Conservation (phyloP, 108 stramenopile species). For the Thalassiosira profunda region DNA sequence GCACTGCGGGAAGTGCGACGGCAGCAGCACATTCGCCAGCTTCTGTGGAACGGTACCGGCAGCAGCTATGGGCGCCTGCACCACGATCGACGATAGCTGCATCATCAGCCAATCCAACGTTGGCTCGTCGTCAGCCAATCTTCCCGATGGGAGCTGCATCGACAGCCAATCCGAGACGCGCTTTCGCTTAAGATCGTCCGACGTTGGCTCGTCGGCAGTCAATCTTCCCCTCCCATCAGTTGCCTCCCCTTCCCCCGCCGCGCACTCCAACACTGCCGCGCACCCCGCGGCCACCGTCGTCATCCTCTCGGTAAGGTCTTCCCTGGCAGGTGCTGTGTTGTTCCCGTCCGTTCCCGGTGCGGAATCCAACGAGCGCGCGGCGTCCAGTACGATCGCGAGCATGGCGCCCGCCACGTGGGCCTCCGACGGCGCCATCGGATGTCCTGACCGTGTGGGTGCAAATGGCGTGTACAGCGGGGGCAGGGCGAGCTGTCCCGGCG, state of each 20-base stretch:
- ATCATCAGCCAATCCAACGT: too few relatives aligned
- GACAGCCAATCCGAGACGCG: too few relatives aligned
- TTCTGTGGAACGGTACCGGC: constrained; percentile 56
- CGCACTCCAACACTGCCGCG: constrained; percentile 24
- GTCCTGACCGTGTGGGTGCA: constrained; percentile 3
- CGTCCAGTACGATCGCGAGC: constrained; percentile 36
- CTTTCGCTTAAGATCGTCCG: too few relatives aligned
- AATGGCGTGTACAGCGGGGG: constrained; percentile 38
- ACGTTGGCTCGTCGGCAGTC: constrained; percentile 14
- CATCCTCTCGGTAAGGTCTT: constrained; percentile 6
- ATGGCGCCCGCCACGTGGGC: constrained; percentile 39
- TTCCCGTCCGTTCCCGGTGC: not conserved
- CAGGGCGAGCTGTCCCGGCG: constrained; percentile 24
- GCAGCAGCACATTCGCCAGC: constrained; percentile 56
- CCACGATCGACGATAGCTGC: constrained; percentile 29
- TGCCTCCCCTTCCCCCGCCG: constrained; percentile 21
- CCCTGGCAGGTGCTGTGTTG: not conserved
- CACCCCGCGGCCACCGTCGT: constrained; percentile 27
- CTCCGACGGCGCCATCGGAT: constrained; percentile 16
- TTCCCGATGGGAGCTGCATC: too few relatives aligned
- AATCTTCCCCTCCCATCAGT: too few relatives aligned
- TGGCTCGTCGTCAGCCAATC: constrained; percentile 12
- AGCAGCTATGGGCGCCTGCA: constrained; percentile 14
- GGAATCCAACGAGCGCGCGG: constrained; percentile 26
- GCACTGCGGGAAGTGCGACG: constrained; percentile 64